Evolutionary conservation across 148 eudicot species (phyloP), one percentile per base, ranked within the genome.

Genomic region (Hydrangea macrophylla): DNA sequence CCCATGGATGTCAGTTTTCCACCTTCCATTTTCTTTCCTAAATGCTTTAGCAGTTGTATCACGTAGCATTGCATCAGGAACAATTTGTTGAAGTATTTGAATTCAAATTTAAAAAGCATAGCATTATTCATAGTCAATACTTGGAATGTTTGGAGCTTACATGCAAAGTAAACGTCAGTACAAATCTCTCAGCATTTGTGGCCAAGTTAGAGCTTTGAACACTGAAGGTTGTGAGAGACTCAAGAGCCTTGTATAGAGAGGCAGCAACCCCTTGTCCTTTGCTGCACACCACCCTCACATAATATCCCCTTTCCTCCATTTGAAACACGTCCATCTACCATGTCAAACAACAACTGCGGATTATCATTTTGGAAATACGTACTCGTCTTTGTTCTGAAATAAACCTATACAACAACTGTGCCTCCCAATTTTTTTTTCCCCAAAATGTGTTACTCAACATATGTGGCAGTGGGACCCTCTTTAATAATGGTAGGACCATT

Each of bases 251-350:
- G 72, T 84, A 84, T 11, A 92, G 86, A 0, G 81, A 78, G 0
- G 50, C 81, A 35, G 90, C 96, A n/a, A 88, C 88, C 20, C 96
- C 94, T 72, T 70, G 76, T 3, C 85, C 94, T 70, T 84, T 87
- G 76, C 74, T 84, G 62, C 80, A 78, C n/a, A 82, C 81, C 10
- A 90, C 59, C 70, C 82, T 81, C 57, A 80, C 85, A 55, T 85
- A 80, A 57, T 75, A 87, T 68, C 81, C 96, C 48, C 79, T 78
- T 45, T 82, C 93, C 54, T 83, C 96, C 7, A 88, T 85, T 81
- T 86, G 92, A 72, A 76, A 65, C 58, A 83, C 79, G 10, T 81
- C 92, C 69, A 92, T 72, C 96, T 92, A 70, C 69, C 62, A 3
- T 45, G 1, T n/a, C 30, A 60, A 0, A 4, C n/a, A 53, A 22